Evolutionary conservation across 257 asterid genomes (phyloP).

Genomic region (Leptodermis oblonga): DNA sequence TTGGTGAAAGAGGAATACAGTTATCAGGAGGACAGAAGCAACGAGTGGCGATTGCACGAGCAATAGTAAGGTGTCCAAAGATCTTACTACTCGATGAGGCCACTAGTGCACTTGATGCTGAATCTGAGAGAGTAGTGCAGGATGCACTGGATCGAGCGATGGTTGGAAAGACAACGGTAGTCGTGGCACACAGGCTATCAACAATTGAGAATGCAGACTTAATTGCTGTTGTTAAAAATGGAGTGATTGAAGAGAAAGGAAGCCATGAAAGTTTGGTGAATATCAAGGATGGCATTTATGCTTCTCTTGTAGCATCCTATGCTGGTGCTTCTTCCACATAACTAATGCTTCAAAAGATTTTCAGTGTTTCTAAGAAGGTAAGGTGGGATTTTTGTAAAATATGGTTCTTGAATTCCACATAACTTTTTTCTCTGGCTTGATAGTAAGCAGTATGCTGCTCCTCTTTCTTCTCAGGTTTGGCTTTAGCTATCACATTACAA

Average conservation of each 20-base stretch:
- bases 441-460: too few relatives aligned
- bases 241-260: conserved; percentile 16
- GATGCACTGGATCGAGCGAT: conserved; percentile 31
- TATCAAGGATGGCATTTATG: conserved; percentile 12
- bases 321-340: conserved; percentile 6
- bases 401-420: background rate
- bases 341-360: background rate
- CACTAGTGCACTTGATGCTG: conserved; percentile 26
- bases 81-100: conserved; percentile 23
- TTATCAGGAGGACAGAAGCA: conserved; percentile 29
- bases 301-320: conserved; percentile 8
- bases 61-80: conserved; percentile 17
- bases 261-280: conserved; percentile 12
- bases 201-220: conserved; percentile 16
- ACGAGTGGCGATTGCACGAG: conserved; percentile 27
- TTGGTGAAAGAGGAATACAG: conserved; percentile 26
- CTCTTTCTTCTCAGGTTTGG: too few relatives aligned
- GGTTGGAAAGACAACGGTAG: conserved; percentile 29
- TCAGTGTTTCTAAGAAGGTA: background rate
- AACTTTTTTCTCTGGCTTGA: background rate
- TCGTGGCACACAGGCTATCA: conserved; percentile 35
- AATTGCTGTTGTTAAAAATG: conserved; percentile 17
- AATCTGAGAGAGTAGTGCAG: conserved; percentile 37
- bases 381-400: too few relatives aligned
- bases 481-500: too few relatives aligned